These are phyloP conservation scores for Phyllosticta citriasiana DNA, from an alignment of 2,329 filamentous ascomycete genomes.

Conservation along the genomic window DNA sequence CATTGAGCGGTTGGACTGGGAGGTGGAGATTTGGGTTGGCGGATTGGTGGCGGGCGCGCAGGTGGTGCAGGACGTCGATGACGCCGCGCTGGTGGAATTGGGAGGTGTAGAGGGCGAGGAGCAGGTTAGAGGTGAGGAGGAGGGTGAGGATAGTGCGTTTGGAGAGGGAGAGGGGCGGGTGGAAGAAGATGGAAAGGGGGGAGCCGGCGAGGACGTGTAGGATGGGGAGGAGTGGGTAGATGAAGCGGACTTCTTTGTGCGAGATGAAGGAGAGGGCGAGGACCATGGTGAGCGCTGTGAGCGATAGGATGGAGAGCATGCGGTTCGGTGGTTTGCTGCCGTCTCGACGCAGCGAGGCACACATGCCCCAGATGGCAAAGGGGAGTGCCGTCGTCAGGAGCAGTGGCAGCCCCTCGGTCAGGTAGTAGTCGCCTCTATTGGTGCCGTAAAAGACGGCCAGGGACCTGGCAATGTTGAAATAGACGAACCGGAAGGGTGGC, in stretches of 20 bases:
- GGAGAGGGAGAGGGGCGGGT: constrained; percentile 19
- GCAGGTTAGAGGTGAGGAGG: constrained; percentile 46
- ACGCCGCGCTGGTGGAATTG: constrained; percentile 73
- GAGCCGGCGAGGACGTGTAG: constrained; percentile 67
- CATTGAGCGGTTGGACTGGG: constrained; percentile 11
- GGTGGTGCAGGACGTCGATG: constrained; percentile 60
- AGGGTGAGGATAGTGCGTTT: constrained; percentile 39
- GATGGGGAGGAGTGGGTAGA: constrained; percentile 83
- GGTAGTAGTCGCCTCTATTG: constrained; percentile 88
- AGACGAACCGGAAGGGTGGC: constrained; percentile 74
- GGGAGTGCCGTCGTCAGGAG: constrained; percentile 76
- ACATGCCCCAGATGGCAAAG: constrained; percentile 59
- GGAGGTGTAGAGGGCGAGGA: constrained; percentile 64
- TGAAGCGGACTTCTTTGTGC: constrained; percentile 96
- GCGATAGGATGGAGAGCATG: constrained; percentile 19
- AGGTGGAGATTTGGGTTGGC: constrained; percentile 12
- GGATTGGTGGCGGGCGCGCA: constrained; percentile 62
- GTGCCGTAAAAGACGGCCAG: constrained; percentile 86
- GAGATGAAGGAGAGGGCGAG: constrained; percentile 66
- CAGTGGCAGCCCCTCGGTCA: constrained; percentile 80
- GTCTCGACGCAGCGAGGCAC: constrained; percentile 19
- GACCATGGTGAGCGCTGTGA: constrained; percentile 47
- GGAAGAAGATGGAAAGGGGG: constrained; percentile 15
- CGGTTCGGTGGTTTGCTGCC: background rate
- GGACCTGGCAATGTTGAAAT: constrained; percentile 82